Percentiles rank a stretch among this genome's conserved stretches.
These are phyloP conservation scores for Polytrichum commune DNA, from an alignment of 225 moss, liverwort and hornwort species.

Conservation along the genomic window DNA sequence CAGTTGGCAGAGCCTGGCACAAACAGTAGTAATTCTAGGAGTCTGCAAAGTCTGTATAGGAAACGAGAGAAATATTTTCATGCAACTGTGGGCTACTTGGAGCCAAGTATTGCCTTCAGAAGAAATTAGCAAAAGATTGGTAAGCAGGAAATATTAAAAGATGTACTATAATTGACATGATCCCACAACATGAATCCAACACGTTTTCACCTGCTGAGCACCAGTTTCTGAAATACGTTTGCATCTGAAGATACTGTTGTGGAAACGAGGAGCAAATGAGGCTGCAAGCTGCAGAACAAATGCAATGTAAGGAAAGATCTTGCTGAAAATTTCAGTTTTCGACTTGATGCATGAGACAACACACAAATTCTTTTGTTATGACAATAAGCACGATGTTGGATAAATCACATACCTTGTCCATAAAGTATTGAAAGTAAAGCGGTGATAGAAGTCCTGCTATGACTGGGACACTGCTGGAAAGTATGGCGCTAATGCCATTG, in stretches of 20 bases:
- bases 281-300: conserved; percentile 81
- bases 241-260: conserved; percentile 91
- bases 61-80: too few relatives aligned
- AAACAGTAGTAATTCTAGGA: too few relatives aligned
- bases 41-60: too few relatives aligned
- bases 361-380: neutral
- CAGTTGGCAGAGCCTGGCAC: too few relatives aligned
- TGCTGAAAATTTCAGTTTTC: neutral
- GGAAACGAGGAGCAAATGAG: conserved; percentile 94
- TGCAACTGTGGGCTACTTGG: neutral
- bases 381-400: neutral
- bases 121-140: neutral
- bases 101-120: neutral
- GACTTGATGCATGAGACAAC: neutral
- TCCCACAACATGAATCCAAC: neutral
- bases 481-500: conserved; percentile 92
- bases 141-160: neutral
- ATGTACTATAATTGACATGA: neutral
- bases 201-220: conserved; percentile 78
- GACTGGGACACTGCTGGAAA: conserved; percentile 95
- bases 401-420: conserved; percentile 76
- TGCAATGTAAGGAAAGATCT: conserved; percentile 4
- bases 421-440: conserved; percentile 92
- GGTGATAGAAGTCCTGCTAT: conserved; percentile 90
- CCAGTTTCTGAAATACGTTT: conserved; percentile 99